Evolutionary conservation across 495 filamentous ascomycete species (phyloP).

Genomic region (Aspergillus kassunensis): DNA sequence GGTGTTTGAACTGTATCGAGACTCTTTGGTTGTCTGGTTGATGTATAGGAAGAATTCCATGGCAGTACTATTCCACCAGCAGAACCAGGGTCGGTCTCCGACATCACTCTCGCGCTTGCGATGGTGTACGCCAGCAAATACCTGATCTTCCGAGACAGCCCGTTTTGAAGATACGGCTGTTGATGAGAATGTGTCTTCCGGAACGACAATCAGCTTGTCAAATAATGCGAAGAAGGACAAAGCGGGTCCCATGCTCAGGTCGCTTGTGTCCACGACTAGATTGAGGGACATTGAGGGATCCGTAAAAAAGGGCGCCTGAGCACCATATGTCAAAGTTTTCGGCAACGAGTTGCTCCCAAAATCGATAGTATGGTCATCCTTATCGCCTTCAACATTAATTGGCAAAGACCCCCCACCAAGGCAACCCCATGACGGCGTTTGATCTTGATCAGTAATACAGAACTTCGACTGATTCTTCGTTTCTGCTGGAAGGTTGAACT

Average conservation of each 20-base stretch:
- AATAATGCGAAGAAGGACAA: conserved; percentile 68
- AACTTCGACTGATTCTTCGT: conserved; percentile 55
- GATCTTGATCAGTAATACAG: conserved; percentile 60
- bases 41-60: conserved; percentile 82
- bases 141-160: conserved; percentile 25
- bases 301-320: conserved; percentile 62
- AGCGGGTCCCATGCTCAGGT: conserved; percentile 62
- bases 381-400: conserved; percentile 29
- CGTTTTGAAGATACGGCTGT: conserved; percentile 27
- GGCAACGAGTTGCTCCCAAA: conserved; percentile 27
- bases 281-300: conserved; percentile 44
- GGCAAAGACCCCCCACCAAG: conserved; percentile 35
- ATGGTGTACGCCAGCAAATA: conserved; percentile 16
- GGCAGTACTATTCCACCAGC: conserved; percentile 78
- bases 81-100: conserved; percentile 78
- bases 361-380: conserved; percentile 23
- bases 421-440: conserved; percentile 69
- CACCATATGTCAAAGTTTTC: conserved; percentile 59
- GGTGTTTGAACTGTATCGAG: conserved; percentile 22
- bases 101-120: conserved; percentile 49
- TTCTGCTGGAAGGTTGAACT: conserved; percentile 56
- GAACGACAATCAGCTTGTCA: conserved; percentile 78
- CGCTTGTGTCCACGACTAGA: conserved; percentile 64
- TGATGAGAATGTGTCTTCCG: conserved; percentile 45
- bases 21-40: conserved; percentile 48